phyloP scores from a whole-genome alignment of 1,284 basidiomycete species.

The Thecaphora thlaspeos region DNA sequence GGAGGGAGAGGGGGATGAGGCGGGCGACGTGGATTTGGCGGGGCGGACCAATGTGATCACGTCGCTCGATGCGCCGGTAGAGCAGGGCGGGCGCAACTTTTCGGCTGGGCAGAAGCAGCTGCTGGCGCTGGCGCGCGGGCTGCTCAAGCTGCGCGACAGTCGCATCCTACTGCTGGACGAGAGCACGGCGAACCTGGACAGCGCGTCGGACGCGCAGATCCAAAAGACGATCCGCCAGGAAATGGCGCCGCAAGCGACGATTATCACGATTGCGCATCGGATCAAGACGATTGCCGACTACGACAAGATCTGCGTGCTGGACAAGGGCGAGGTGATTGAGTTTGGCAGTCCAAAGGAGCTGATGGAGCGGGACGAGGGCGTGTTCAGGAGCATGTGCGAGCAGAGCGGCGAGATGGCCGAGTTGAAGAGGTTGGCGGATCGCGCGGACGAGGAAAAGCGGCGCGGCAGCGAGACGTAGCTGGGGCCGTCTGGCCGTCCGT shows the following conservation, averaged over 20 bases:
- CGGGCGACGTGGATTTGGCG: constrained; percentile 14
- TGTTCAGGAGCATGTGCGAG: constrained; percentile 49
- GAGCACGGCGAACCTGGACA: constrained; percentile 60
- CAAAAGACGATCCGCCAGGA: constrained; percentile 61
- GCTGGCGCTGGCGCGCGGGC: constrained; percentile 63
- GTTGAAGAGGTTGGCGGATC: constrained; percentile 26
- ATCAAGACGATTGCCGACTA: constrained; percentile 67
- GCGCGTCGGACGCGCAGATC: constrained; percentile 61
- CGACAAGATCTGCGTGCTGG: constrained; percentile 64
- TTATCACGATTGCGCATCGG: constrained; percentile 66
- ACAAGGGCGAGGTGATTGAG: constrained; percentile 70
- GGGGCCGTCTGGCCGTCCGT: too few relatives aligned
- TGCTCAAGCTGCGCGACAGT: constrained; percentile 61
- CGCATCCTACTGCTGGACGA: constrained; percentile 64
- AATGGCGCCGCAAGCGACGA: constrained; percentile 59
- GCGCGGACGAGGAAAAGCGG: constrained; percentile 16
- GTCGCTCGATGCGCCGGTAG: constrained; percentile 61
- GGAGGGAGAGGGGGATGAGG: constrained; percentile 4
- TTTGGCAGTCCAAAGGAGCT: constrained; percentile 72
- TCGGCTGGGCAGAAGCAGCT: constrained; percentile 64
- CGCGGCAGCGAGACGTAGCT: too few relatives aligned
- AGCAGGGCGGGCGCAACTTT: constrained; percentile 62
- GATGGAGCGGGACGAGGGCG: constrained; percentile 55
- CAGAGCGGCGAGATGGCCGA: constrained; percentile 49
- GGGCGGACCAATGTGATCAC: constrained; percentile 60